Conservation (phyloP, 305 asterid species). For the Fraxinus platypoda region DNA sequence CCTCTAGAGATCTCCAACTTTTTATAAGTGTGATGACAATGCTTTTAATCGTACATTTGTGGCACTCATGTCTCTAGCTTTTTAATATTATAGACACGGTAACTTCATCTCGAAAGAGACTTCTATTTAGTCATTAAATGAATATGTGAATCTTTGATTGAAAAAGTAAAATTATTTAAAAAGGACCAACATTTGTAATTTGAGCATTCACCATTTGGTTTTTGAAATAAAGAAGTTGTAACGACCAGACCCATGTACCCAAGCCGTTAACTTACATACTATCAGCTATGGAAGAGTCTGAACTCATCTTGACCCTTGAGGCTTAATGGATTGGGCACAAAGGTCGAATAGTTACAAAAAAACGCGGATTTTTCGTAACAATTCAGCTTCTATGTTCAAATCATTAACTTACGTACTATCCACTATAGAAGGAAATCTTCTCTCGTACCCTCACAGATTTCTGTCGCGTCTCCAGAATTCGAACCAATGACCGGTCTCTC, state of each 20-base stretch:
- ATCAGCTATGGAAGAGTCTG: neutral
- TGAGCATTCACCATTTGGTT: neutral
- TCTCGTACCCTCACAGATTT: too few relatives aligned
- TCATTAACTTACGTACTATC: too few relatives aligned
- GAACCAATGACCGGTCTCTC: too few relatives aligned
- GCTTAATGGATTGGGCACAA: neutral
- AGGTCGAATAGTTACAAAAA: too few relatives aligned
- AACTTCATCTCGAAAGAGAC: neutral
- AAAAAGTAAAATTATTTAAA: too few relatives aligned
- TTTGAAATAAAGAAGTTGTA: neutral
- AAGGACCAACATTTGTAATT: neutral
- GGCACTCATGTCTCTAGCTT: neutral
- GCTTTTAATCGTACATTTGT: neutral
- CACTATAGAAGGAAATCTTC: too few relatives aligned
- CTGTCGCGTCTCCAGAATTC: too few relatives aligned
- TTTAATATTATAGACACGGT: neutral
- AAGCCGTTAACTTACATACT: too few relatives aligned
- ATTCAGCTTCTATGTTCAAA: neutral
- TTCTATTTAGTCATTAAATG: neutral
- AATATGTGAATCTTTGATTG: neutral
- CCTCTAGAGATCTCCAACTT: neutral
- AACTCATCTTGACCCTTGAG: neutral
- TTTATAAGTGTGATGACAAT: neutral
- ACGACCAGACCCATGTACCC: neutral
- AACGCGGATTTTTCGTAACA: too few relatives aligned